These are phyloP conservation scores for Chlamydomonas urium DNA, from an alignment of 139 green algal species.

Conservation along the genomic window DNA sequence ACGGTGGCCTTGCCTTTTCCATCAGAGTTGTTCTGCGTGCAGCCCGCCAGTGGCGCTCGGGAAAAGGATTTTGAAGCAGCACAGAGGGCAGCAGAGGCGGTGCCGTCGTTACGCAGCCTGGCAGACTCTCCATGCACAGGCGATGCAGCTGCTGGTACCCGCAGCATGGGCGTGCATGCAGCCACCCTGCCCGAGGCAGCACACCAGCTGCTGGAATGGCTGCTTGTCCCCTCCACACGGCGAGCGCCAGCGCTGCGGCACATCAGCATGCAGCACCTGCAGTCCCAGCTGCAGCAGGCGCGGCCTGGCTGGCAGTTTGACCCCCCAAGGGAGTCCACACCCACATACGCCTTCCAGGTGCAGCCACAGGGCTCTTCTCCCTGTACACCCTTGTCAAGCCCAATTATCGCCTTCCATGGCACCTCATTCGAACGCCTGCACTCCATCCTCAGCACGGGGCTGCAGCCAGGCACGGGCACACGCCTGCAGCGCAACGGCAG, in stretches of 20 bases:
- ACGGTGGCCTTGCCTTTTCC: slow-evolving; percentile 39
- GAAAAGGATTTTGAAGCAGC: slow-evolving; percentile 33
- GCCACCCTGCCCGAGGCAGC: too few species aligned
- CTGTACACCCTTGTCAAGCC: background rate
- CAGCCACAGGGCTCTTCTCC: too few species aligned
- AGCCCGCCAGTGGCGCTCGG: background rate
- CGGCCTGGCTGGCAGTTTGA: too few species aligned
- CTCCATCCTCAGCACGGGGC: slow-evolving; percentile 35
- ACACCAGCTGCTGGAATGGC: slow-evolving; percentile 25
- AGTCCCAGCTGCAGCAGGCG: background rate
- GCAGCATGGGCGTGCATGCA: background rate
- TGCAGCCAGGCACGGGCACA: slow-evolving; percentile 20
- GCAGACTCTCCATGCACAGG: background rate
- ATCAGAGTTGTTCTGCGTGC: slow-evolving; percentile 26
- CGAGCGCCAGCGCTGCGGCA: slow-evolving; percentile 4
- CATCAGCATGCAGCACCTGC: slow-evolving; percentile 6
- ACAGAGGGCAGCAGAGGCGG: background rate
- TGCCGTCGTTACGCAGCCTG: slow-evolving; percentile 20
- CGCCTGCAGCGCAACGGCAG: slow-evolving; percentile 32
- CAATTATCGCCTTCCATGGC: slow-evolving; percentile 21
- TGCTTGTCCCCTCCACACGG: slow-evolving; percentile 16
- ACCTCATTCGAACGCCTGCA: slow-evolving; percentile 30
- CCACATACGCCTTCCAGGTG: slow-evolving; percentile 12
- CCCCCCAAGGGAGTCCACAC: too few species aligned
- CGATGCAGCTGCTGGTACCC: background rate